These are phyloP conservation scores for Neurospora sp. DNA, from an alignment of 495 filamentous ascomycete species.

Conservation along the genomic window DNA sequence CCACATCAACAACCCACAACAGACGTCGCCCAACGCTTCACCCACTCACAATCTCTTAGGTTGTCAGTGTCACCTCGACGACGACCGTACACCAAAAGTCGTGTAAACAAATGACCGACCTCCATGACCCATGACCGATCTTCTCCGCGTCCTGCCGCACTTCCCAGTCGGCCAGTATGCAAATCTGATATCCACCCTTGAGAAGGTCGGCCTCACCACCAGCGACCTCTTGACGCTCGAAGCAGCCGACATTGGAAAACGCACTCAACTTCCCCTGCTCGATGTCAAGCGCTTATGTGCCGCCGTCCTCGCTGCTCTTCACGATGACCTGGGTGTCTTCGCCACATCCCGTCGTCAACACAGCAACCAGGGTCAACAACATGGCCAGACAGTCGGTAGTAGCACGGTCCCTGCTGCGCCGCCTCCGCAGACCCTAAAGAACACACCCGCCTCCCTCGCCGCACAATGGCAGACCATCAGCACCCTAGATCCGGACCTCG, in stretches of 20 bases:
- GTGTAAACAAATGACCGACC: neutral
- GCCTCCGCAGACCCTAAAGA: slow-evolving; percentile 12
- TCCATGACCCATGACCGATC: slow-evolving; percentile 65
- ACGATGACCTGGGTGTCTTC: slow-evolving; percentile 48
- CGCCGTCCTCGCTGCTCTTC: slow-evolving; percentile 55
- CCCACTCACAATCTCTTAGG: neutral
- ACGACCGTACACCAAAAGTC: neutral
- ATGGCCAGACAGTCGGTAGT: neutral
- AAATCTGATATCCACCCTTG: slow-evolving; percentile 69
- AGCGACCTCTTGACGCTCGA: slow-evolving; percentile 83
- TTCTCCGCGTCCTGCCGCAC: slow-evolving; percentile 68
- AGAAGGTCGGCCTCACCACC: slow-evolving; percentile 62
- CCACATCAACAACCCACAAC: neutral
- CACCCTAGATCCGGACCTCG: slow-evolving; percentile 65
- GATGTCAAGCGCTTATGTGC: slow-evolving; percentile 62
- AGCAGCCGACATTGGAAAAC: slow-evolving; percentile 71
- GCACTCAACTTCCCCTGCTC: slow-evolving; percentile 69
- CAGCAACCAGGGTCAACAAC: neutral
- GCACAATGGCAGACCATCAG: slow-evolving; percentile 55
- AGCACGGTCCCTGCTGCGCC: neutral
- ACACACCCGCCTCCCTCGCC: slow-evolving; percentile 31
- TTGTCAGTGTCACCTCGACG: neutral
- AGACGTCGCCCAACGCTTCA: neutral
- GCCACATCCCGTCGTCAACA: neutral
- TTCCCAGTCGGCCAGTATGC: slow-evolving; percentile 61